Base-by-base conservation (phyloP, 495 filamentous ascomycete species). In the Collariella sp. region DNA sequence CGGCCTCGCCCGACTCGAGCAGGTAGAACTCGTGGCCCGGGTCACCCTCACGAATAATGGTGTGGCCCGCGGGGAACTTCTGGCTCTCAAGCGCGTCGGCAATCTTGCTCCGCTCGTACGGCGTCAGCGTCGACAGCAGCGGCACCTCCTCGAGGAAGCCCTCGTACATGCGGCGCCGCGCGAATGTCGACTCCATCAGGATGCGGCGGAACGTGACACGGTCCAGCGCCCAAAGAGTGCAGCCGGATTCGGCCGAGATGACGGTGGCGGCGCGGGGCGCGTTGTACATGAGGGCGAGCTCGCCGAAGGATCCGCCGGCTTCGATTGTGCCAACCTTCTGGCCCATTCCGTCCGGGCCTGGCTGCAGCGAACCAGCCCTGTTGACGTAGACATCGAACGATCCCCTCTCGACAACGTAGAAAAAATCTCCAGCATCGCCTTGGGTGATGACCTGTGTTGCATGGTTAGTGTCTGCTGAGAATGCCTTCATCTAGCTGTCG, bases 251-350 rank as follows among this genome's bases (percentile, higher is more conserved):
- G 23, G 83, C 83, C 16, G 87, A 93, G 49, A 94, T 81, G 49
- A 98, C 89, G 1, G 93, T 97, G 3, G 93, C 93, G n/a, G 94
- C 94, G 62, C 93, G 86, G 4, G 94, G 93, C 15, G 93, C 89
- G 62, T 96, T 96, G 72, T 98, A 98, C 93, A 98, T 97, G 62
- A 98, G 76, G 20, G 93, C 93, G 46, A 98, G 76, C 72, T 98
- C 93, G 57, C 93, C 93, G 72, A 98, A 98, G n/a, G 88, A 94
- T 49, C 91, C 89, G 24, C 94, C 94, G 3, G 90, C 82, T 35
- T 86, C 86, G 50, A 90, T 91, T 36, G 72, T 80, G 62, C 79
- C 80, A n/a, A 97, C 91, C 59, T 87, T 87, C 50, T 78, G 77
- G 29, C 93, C 93, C 76, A 96, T 80, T 6, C 91, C 93, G 54